Conservation (phyloP, 2,329 filamentous ascomycete genomes). For the Epichloe sylvatica region DNA sequence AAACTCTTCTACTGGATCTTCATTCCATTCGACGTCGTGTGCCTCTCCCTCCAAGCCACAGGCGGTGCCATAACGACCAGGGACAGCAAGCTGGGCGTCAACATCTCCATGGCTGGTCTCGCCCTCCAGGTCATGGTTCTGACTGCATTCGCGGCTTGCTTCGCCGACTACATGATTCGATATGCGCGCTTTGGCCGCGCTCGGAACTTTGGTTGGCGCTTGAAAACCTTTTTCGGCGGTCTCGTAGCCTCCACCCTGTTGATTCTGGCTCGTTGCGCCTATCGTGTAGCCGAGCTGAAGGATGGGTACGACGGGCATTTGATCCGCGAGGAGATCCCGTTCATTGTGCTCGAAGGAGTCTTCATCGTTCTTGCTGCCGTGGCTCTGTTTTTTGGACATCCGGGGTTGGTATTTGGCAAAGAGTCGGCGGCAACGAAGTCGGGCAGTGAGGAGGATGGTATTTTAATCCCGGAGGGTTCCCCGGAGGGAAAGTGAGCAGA, state of each 20-base stretch:
- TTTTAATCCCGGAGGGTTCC: neutral
- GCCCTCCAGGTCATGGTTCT: conserved; percentile 45
- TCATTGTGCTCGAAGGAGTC: conserved; percentile 39
- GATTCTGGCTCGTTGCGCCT: conserved; percentile 49
- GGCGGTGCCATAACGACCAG: conserved; percentile 42
- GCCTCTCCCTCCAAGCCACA: conserved; percentile 41
- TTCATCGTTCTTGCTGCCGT: conserved; percentile 24
- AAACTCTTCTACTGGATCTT: conserved; percentile 32
- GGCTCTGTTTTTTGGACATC: conserved; percentile 27
- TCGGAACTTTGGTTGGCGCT: conserved; percentile 15
- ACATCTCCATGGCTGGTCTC: conserved; percentile 37
- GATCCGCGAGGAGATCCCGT: conserved; percentile 37
- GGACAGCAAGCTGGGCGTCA: conserved; percentile 22
- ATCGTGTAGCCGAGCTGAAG: conserved; percentile 51
- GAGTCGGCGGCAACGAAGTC: conserved; percentile 6
- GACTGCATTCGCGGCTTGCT: conserved; percentile 33
- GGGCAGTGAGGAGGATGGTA: conserved; percentile 15
- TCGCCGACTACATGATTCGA: conserved; percentile 36
- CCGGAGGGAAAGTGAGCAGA: neutral
- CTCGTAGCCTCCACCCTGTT: conserved; percentile 40
- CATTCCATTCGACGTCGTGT: conserved; percentile 42
- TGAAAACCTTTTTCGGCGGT: conserved; percentile 35
- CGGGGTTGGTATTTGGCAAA: conserved; percentile 25
- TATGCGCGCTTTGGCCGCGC: conserved; percentile 19
- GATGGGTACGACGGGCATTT: conserved; percentile 45